Base-by-base conservation (phyloP, 768 basidiomycete species). In the Rhizopogon salebrosus region DNA sequence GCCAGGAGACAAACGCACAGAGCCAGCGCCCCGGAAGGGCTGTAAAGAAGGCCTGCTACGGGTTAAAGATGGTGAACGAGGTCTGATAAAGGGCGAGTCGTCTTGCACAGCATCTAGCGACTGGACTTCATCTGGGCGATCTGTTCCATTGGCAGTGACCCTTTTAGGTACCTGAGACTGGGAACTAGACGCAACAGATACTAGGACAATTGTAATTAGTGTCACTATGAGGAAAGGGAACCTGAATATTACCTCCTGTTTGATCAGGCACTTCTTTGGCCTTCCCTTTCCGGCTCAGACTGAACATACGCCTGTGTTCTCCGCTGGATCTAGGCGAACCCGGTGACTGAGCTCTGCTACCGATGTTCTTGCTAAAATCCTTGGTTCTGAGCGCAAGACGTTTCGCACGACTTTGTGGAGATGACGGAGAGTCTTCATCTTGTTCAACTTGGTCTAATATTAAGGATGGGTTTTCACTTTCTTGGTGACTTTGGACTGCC, bases 41-140 rank as follows among this genome's bases (percentile, higher is more conserved):
- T 68, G 72, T 38, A 80, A 61, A 6, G 76, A 60, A 6, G 82
- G 76, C 23, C 80, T 74, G 34, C 72, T 56, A 6, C 75, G 70
- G 1, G 55, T 52, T 20, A 75, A 65, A 14, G 78, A 76, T 3
- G 89, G 87, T 10, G 87, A 89, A 13, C 79, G 85, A 31, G 89
- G 89, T 5, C 77, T 76, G 53, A 91, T 87, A 62, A 92, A 90
- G 4, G 83, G 80, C 14, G 80, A 81, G 41, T 83, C 82, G 54
- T 82, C 78, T 26, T 64, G 68, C 39, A 60, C 48, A 26, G 60
- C 48, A 43, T 57, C 40, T 35, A 41, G 35, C 31, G 22, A 54
- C 51, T 48, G 51, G 50, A 45, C 46, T 39, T 48, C 41, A 20
- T 52, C 57, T 39, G 54, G 20, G n/a, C n/a, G n/a, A 23, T 38